Evolutionary conservation across 306 rosid species (phyloP).

Genomic region (Ceratonia siliqua): DNA sequence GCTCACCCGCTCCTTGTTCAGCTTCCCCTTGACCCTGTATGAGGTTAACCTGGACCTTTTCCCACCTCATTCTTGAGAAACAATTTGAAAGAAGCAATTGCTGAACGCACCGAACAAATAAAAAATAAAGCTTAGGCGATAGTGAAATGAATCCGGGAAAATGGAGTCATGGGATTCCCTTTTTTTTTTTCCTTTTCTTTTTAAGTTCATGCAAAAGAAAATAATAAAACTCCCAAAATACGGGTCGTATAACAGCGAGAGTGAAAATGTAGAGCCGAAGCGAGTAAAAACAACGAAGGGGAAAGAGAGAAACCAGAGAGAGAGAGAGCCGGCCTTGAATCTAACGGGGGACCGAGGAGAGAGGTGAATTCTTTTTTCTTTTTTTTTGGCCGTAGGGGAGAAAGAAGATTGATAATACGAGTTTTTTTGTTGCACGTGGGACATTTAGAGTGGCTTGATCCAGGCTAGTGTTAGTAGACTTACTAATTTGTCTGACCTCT

Average conservation of each 20-base stretch:
- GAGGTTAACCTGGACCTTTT: slow-evolving; percentile 54
- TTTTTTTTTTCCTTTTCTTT: neutral
- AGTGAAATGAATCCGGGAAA: slow-evolving; percentile 33
- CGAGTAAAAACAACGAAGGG: slow-evolving; percentile 28
- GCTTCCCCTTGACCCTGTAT: slow-evolving; percentile 50
- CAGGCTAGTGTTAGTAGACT: too few species aligned
- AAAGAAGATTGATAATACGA: too few species aligned
- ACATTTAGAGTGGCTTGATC: too few species aligned
- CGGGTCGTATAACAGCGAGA: slow-evolving; percentile 19
- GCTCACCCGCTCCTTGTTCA: slow-evolving; percentile 30
- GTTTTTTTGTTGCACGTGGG: too few species aligned
- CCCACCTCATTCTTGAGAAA: slow-evolving; percentile 87
- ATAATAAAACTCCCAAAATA: neutral
- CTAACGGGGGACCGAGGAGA: neutral
- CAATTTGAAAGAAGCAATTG: slow-evolving; percentile 35
- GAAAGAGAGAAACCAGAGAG: neutral
- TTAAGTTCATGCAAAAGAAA: slow-evolving; percentile 39
- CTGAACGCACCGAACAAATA: slow-evolving; percentile 13
- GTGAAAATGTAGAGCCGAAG: slow-evolving; percentile 30
- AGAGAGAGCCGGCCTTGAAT: slow-evolving; percentile 6
- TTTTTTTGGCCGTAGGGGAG: too few species aligned
- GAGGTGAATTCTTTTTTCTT: too few species aligned
- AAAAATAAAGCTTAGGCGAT: slow-evolving; percentile 16
- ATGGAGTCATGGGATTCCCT: neutral
- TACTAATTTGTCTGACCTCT: too few species aligned